Evolutionary conservation across 768 basidiomycete species (phyloP), one percentile per base, ranked within the genome.

Genomic region (Lactifluus subvellereus): DNA sequence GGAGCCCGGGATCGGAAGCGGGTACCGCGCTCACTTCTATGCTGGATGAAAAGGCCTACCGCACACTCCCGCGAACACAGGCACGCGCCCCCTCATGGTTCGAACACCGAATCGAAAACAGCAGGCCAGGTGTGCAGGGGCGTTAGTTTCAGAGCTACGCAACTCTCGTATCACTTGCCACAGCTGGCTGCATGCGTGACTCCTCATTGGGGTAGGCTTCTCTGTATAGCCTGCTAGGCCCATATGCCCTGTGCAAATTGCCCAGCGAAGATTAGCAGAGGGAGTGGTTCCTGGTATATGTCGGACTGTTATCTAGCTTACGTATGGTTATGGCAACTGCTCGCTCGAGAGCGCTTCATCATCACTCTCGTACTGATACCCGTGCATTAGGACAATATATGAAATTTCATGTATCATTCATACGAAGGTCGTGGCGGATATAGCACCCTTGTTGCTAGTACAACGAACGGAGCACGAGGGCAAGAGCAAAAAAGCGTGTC

Each of bases 41-140:
- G 73, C 71, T 81, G 81, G 69, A 72, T 74, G 71, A 85, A 84
- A 11, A 27, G 18, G 18, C 38, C 32, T 45, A 11, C 43, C 51
- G 54, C 48, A 43, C 42, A 10, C n/a, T 50, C 10, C 38, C 38
- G 11, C 35, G 48, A 20, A 38, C 40, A 18, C 49, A 32, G 13
- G 18, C 18, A 33, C 43, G 27, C 22, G 27, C 57, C 20, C 32
- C 16, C 11, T 32, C 45, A 7, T 35, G n/a, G 16, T 18, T 45
- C 47, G 32, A 13, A 48, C 22, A 33, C 9, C 49, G 16, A 33
- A 32, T 55, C 4, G 54, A 50, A 35, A 32, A 22, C 5, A 10
- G n/a, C 33, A 50, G 37, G 49, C 27, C n/a, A 2, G 38, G 22
- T 10, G 33, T 30, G 57, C 10, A 20, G 14, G 16, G 33, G 38